Evolutionary conservation across 2,329 filamentous ascomycete species (phyloP), one percentile per base, ranked within the genome.

Genomic region (Lasiodiplodia sp.): DNA sequence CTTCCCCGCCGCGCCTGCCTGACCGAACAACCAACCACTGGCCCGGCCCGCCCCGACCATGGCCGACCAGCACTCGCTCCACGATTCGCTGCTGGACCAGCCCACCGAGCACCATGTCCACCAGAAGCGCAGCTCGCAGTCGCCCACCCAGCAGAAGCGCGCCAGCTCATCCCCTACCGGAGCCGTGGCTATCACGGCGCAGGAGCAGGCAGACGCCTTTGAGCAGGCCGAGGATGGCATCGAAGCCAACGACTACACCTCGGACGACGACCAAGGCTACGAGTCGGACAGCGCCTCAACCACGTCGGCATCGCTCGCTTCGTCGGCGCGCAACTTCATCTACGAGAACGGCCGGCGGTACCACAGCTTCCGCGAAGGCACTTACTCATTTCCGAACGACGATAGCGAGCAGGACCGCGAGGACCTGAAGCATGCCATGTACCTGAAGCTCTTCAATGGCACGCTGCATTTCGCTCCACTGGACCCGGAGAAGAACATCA

Each of bases 331-430:
- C 53, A 83, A 88, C 70, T 88, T 86, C 71, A 79, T 60, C 83
- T 80, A 68, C 68, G 86, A 88, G 72, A 87, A 89, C 72, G 87
- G 87, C n/a, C 81, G 87, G 28, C 81, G 87, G 31, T 89, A 89
- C 69, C 87, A 88, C 72, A 81, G 81, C 52, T 87, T 86, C 72
- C 80, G 85, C 21, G 85, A 86, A 68, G 86, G 86, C 6, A 73
- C 76, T 12, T 89, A 89, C 72, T 85, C 85, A 67, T 87, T 88
- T 62, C 87, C 87, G 31, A 89, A 88, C 67, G 87, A 89, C 69
- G 87, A 88, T 60, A 78, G 83, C 5, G 87, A 89, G 76, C 86
- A 88, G 73, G 86, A 88, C 71, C 79, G 86, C 47, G 84, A 87
- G 71, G 86, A 88, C 64, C 83, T 88, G 81, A 87, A 86, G 72